Evolutionary conservation across 208 protist species (phyloP).

Genomic region (Trichomonas gallinae): DNA sequence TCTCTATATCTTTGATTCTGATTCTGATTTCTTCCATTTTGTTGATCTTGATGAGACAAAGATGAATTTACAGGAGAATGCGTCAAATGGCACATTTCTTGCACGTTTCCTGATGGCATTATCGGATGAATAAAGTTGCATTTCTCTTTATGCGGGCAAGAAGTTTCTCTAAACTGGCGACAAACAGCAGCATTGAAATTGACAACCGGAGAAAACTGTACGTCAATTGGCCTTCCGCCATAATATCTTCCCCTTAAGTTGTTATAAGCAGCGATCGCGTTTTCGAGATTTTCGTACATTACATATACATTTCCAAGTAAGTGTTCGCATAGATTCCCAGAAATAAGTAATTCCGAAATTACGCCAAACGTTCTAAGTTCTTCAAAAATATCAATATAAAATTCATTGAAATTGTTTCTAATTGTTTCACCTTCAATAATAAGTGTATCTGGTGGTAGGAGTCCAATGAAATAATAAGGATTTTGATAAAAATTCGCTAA

Average conservation of each 20-base stretch:
- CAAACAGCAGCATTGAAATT: not conserved
- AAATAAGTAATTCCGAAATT: not conserved
- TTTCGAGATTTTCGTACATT: not conserved
- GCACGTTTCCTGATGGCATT: not conserved
- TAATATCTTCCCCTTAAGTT: not conserved
- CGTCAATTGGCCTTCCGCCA: not conserved
- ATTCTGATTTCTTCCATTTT: not conserved
- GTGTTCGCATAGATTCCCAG: not conserved
- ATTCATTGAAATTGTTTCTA: not conserved
- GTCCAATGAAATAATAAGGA: not conserved
- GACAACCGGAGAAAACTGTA: not conserved
- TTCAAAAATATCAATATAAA: conserved; percentile 19
- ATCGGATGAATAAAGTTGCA: conserved; percentile 15
- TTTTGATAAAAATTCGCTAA: not conserved
- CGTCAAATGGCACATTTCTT: not conserved
- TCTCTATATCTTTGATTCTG: not conserved
- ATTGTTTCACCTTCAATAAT: not conserved
- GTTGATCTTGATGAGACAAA: not conserved
- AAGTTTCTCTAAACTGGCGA: not conserved
- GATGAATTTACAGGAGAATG: not conserved
- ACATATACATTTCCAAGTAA: not conserved
- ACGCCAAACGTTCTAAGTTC: not conserved
- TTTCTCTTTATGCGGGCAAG: not conserved
- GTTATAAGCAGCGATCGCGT: not conserved
- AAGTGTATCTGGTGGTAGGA: not conserved